Conservation (phyloP, 2,329 filamentous ascomycete species). For the Aspergillus oerlinghausenensis region DNA sequence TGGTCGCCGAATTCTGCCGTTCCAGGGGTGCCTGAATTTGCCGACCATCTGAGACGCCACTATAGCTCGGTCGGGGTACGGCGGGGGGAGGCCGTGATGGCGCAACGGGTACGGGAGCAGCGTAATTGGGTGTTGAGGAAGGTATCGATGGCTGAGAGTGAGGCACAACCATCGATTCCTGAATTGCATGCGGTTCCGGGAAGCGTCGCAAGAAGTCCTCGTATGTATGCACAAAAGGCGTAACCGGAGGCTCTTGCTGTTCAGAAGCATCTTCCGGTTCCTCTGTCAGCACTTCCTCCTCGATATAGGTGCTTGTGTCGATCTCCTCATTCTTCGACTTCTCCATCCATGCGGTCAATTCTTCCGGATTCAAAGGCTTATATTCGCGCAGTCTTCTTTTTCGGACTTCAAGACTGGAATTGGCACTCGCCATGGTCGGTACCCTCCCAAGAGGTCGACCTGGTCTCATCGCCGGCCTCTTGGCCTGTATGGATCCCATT, state of each 20-base stretch:
- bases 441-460: constrained; percentile 50
- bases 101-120: constrained; percentile 51
- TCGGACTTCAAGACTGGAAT: constrained; percentile 51
- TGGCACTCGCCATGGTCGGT: constrained; percentile 48
- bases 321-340: constrained; percentile 65
- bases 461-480: constrained; percentile 32
- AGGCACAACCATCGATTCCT: constrained; percentile 52
- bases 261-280: constrained; percentile 42
- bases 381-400: constrained; percentile 56
- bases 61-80: constrained; percentile 69
- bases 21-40: constrained; percentile 41
- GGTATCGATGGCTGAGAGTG: constrained; percentile 26
- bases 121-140: constrained; percentile 30
- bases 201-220: constrained; percentile 82
- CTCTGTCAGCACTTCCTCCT: constrained; percentile 36
- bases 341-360: constrained; percentile 76
- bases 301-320: constrained; percentile 35
- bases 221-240: constrained; percentile 61
- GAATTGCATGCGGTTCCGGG: constrained; percentile 62
- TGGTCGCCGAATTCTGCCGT: constrained; percentile 42
- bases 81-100: constrained; percentile 65
- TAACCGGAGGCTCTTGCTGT: constrained; percentile 41
- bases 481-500: constrained; percentile 41
- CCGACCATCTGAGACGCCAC: constrained; percentile 65
- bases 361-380: constrained; percentile 72